Evolutionary conservation across 1,139 yeast genomes (phyloP).

Genomic region (Pichia sp.): DNA sequence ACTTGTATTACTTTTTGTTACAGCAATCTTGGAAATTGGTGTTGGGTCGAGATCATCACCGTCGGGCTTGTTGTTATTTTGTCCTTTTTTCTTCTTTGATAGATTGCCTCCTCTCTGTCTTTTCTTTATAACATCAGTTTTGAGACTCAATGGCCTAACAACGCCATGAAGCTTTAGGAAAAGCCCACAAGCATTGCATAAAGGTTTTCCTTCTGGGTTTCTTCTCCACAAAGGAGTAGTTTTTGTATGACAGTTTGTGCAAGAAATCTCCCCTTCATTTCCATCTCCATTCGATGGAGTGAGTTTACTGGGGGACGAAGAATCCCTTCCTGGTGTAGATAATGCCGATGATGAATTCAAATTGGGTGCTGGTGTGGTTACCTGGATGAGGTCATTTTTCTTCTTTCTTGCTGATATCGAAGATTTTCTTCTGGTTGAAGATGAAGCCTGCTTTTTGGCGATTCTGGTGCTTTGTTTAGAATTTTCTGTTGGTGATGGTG

Average conservation of each 20-base stretch:
- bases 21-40: constrained; percentile 17
- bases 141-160: constrained; percentile 81
- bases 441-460: background rate
- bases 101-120: constrained; percentile 36
- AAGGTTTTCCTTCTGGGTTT: constrained; percentile 84
- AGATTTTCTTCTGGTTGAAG: constrained; percentile 1
- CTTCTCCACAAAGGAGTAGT: constrained; percentile 96
- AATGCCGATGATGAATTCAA: constrained; percentile 2
- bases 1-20: background rate
- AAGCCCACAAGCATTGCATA: constrained; percentile 93
- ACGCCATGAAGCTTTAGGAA: constrained; percentile 89
- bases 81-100: constrained; percentile 20
- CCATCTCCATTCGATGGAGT: constrained; percentile 1
- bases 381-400: constrained; percentile 6
- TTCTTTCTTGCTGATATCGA: constrained; percentile 3
- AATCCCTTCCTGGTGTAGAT: constrained; percentile 1
- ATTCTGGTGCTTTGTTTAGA: background rate
- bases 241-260: constrained; percentile 87
- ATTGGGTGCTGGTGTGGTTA: constrained; percentile 1
- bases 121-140: constrained; percentile 88
- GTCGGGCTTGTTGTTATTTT: constrained; percentile 14
- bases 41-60: constrained; percentile 29
- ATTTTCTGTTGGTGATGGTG: background rate
- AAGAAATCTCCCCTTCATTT: constrained; percentile 28
- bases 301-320: background rate